These are phyloP conservation scores for Sordariomycetes sp. DNA, from an alignment of 2,329 filamentous ascomycete genomes.

Conservation along the genomic window DNA sequence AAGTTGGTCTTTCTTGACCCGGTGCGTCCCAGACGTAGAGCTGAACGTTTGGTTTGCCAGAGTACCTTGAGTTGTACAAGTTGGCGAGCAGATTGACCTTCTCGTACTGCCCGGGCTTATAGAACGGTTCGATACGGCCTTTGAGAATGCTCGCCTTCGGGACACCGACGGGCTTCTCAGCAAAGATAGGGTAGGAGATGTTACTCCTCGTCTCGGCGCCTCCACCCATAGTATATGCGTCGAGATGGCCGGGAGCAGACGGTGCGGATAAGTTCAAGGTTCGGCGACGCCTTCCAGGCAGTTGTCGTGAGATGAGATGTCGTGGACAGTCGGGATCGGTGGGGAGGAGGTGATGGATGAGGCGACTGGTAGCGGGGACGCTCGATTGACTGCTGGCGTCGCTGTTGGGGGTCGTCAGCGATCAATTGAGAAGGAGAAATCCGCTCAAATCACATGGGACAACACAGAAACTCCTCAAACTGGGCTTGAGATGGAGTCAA, in stretches of 20 bases:
- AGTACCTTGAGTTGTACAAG: conserved; percentile 30
- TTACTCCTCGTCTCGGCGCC: conserved; percentile 32
- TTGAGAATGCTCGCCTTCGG: conserved; percentile 80
- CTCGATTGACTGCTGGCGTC: no score
- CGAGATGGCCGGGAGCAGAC: conserved; percentile 18
- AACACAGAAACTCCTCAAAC: no score
- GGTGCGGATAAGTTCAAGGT: conserved; percentile 27
- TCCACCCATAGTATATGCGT: conserved; percentile 38
- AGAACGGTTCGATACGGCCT: conserved; percentile 75
- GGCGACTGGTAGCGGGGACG: no score
- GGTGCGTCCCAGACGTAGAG: conserved; percentile 83
- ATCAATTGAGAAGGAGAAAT: no score
- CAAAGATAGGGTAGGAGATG: conserved; percentile 43
- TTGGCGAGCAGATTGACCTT: conserved; percentile 60
- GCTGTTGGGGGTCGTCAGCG: no score
- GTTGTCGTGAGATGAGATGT: conserved; percentile 6
- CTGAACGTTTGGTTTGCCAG: conserved; percentile 69
- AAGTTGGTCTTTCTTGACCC: conserved; percentile 68
- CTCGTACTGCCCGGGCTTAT: conserved; percentile 68
- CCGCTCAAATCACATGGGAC: no score
- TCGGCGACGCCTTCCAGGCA: conserved; percentile 16
- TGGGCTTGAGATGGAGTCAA: no score
- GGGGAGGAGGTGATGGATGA: conserved; percentile 13
- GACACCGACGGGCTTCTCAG: conserved; percentile 55
- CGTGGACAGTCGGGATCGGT: conserved; percentile 13